A percentile compares a stretch with the other conserved stretches of the same genome.
phyloP scores from a whole-genome alignment of 192 early-diverging fungal species.

The Fimicolochytrium jonesii region DNA sequence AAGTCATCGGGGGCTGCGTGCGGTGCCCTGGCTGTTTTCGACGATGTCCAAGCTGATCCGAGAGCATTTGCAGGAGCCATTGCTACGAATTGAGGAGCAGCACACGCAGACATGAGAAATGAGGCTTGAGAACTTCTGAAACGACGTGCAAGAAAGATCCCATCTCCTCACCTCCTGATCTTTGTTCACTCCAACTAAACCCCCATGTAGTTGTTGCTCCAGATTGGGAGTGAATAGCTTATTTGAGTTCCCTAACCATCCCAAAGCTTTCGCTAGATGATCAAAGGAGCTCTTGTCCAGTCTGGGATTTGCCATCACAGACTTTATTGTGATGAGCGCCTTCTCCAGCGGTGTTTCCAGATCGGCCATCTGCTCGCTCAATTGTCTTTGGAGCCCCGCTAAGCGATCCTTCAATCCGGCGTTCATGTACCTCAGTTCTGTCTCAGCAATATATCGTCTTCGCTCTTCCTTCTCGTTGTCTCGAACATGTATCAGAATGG shows the following conservation, averaged over 20 bases:
- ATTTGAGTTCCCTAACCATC: slow-evolving; percentile 7
- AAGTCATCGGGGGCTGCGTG: no score
- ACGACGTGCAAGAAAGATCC: no score
- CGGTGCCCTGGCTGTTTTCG: no score
- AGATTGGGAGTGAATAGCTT: slow-evolving; percentile 12
- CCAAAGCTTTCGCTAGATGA: slow-evolving; percentile 1
- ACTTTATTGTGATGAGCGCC: slow-evolving; percentile 26
- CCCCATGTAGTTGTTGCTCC: slow-evolving; percentile 7
- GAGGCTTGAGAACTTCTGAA: no score
- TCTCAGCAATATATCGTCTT: slow-evolving; percentile 18
- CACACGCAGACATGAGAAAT: no score
- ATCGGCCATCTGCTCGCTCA: slow-evolving; percentile 26
- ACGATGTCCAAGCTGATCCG: no score
- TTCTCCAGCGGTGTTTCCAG: slow-evolving; percentile 41
- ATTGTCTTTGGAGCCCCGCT: slow-evolving; percentile 24
- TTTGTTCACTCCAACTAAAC: slow-evolving; percentile 5
- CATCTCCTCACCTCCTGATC: slow-evolving; percentile 16
- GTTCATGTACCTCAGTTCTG: slow-evolving; percentile 16
- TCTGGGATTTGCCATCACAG: slow-evolving; percentile 29
- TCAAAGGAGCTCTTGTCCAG: slow-evolving; percentile 19
- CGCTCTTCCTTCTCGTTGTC: slow-evolving; percentile 13
- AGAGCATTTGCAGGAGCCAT: no score
- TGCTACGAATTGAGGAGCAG: no score
- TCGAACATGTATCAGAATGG: no score
- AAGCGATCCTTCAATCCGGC: slow-evolving; percentile 23